Conservation (phyloP, 768 basidiomycete species). For the Saitozyma sp. region DNA sequence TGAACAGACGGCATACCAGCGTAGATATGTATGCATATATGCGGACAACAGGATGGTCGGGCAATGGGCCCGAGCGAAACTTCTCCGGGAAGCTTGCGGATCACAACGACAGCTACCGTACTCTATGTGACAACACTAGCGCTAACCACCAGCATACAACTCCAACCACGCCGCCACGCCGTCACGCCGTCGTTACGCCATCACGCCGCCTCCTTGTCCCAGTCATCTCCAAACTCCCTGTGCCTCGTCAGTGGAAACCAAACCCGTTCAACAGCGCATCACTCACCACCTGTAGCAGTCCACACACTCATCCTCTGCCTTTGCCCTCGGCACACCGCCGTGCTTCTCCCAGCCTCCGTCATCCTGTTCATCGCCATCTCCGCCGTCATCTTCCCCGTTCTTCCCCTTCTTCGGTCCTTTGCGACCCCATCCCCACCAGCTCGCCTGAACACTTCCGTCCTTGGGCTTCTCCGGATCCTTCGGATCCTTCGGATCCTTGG, state of each 20-base stretch:
- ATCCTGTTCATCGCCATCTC: constrained; percentile 24
- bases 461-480: background rate
- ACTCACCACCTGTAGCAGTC: constrained; percentile 53
- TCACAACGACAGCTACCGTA: too few relatives aligned
- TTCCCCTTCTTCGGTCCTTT: constrained; percentile 33
- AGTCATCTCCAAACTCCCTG: constrained; percentile 51
- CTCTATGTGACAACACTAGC: background rate
- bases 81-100: too few relatives aligned
- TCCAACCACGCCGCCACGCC: background rate
- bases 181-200: background rate
- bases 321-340: constrained; percentile 48
- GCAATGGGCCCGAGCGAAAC: too few relatives aligned
- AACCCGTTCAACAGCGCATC: background rate
- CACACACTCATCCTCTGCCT: constrained; percentile 45
- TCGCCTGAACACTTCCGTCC: background rate
- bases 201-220: constrained; percentile 27
- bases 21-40: background rate
- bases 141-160: background rate
- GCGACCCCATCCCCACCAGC: constrained; percentile 48
- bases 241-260: background rate
- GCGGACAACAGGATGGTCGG: too few relatives aligned
- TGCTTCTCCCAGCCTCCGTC: constrained; percentile 44
- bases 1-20: background rate
- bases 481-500: constrained; percentile 14
- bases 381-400: constrained; percentile 22